Evolutionary conservation across 2,329 filamentous ascomycete genomes (phyloP), one percentile per base, ranked within the genome.

Genomic region (Fusarium gaditjirri): DNA sequence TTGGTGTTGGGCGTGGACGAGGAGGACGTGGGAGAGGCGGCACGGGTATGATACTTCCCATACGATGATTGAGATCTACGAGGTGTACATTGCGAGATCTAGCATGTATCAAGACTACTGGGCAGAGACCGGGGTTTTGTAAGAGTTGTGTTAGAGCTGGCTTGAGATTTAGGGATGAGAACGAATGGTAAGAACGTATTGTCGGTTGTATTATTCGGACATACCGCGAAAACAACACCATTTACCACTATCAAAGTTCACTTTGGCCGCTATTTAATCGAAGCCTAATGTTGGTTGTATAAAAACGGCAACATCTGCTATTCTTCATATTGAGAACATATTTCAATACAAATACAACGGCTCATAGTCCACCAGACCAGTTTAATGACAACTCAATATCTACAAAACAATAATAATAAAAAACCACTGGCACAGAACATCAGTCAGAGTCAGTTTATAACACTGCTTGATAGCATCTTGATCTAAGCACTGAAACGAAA

Each of bases 1-100:
- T 74, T 8, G 78, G 78, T 14, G 76, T 77, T 38, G 65, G 75
- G 13, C 63, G 70, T 35, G 68, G 68, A 11, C 19, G 44, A n/a
- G 47, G 68, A n/a, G 47, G 67, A 27, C 52, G 61, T 33, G 63
- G 57, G 9, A 46, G 67, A 33, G 57, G 64, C 19, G 68, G 65
- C 14, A 49, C 50, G 17, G 42, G 47, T 2, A 65, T 72, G 64
- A 71, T 47, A 13, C 61, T 78, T 47, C 46, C 71, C n/a, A 53
- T 73, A n/a, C 61, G 74, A 68, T 75, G 65, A 70, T 42, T 8
- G 47, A 46, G 33, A 31, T 33, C 14, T 29, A 23, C 11, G 17
- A 43, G 29, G 11, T 38, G 10, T 57, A 6, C 5, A 23, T 14
- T 55, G 36, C 12, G 38, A n/a, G n/a, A 31, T 29, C 12, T 17